Evolutionary conservation across 2,329 filamentous ascomycete species (phyloP).

Genomic region (Gaeumannomyces tritici): DNA sequence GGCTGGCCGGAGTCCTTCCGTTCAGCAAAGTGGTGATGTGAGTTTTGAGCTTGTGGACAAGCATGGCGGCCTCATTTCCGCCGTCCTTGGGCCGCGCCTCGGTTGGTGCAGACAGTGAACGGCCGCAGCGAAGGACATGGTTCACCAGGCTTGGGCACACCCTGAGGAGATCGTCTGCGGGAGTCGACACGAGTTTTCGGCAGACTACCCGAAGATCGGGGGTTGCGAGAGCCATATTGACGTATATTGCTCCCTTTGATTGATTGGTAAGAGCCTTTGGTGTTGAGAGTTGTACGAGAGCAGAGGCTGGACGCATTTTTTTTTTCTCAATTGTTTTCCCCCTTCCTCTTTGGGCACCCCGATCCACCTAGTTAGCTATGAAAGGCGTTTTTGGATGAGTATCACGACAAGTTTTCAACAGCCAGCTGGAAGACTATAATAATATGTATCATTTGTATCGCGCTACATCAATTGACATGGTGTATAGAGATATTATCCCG

Average conservation of each 20-base stretch:
- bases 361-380: neutral
- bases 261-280: neutral
- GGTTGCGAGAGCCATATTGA: constrained; percentile 21
- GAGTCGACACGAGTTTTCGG: constrained; percentile 60
- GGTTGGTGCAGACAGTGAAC: constrained; percentile 52
- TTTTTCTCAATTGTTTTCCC: neutral
- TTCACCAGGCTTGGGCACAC: constrained; percentile 60
- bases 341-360: neutral
- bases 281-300: neutral
- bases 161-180: constrained; percentile 63
- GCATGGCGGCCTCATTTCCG: constrained; percentile 53
- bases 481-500: too few species aligned
- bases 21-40: constrained; percentile 69
- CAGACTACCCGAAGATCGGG: constrained; percentile 57
- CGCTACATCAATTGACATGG: too few species aligned
- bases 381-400: too few species aligned
- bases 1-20: constrained; percentile 62
- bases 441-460: too few species aligned
- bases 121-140: constrained; percentile 46
- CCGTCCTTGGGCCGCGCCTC: constrained; percentile 51
- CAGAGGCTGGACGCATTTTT: neutral
- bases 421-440: too few species aligned
- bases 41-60: constrained; percentile 74
- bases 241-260: neutral
- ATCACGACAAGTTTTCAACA: too few species aligned